A percentile compares a stretch with the other conserved stretches of the same genome.
Conservation (phyloP, 805 yeast species). For the Komagataella pastoris region DNA sequence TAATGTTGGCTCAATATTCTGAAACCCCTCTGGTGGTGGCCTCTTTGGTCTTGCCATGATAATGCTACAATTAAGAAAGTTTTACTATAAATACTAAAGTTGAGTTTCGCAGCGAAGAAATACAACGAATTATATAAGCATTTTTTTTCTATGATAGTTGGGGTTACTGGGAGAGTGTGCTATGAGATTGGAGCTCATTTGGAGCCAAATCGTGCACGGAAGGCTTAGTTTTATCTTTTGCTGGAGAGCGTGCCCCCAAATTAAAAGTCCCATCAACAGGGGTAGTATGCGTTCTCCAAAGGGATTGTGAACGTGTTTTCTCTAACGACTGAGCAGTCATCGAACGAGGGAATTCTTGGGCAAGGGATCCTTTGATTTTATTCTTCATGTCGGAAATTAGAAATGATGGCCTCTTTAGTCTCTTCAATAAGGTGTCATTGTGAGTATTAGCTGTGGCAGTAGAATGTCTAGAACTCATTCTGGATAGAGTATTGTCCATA, state of each 20-base stretch:
- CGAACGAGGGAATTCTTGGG: not conserved
- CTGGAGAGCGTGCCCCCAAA: not conserved
- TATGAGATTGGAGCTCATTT: not conserved
- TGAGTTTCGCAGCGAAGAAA: not conserved
- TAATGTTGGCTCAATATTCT: slow-evolving; percentile 53
- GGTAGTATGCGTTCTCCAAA: not conserved
- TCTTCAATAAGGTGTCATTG: not conserved
- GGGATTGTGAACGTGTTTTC: not conserved
- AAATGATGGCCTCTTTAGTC: not conserved
- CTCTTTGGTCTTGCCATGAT: slow-evolving; percentile 26
- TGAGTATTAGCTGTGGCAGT: not conserved
- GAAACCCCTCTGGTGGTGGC: slow-evolving; percentile 64
- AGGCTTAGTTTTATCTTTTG: not conserved
- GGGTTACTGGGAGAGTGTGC: not conserved
- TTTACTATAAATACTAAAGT: not conserved
- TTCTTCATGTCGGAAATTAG: not conserved
- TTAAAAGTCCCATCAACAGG: not conserved
- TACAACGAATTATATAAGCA: not conserved
- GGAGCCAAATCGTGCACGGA: not conserved
- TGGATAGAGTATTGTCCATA: not conserved
- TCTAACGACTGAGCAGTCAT: not conserved
- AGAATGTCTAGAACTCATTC: not conserved
- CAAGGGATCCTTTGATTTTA: not conserved
- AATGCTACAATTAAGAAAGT: not conserved
- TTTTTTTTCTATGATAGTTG: too few relatives aligned